A percentile compares a stretch with the other conserved stretches of the same genome.
These are phyloP conservation scores for Claviceps cyperi DNA, from an alignment of 2,329 filamentous ascomycete species.

Conservation along the genomic window DNA sequence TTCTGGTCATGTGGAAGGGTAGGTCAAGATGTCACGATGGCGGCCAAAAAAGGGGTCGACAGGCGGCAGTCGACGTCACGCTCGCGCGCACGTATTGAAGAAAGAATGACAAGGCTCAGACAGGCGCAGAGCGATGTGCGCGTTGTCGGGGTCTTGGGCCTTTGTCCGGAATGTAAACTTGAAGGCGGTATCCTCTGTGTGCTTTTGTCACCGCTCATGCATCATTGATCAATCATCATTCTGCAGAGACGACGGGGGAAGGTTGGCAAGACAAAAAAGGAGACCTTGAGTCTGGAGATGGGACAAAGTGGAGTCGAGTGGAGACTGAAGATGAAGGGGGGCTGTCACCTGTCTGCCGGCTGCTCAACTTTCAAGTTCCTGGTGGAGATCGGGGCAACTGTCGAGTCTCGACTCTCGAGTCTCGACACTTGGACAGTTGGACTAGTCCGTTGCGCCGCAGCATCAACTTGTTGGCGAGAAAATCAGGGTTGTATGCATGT, in stretches of 20 bases:
- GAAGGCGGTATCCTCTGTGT: not conserved
- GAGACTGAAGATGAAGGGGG: not conserved
- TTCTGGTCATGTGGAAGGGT: conserved; percentile 1
- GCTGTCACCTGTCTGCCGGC: not conserved
- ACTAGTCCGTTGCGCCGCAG: no score
- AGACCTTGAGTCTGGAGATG: not conserved
- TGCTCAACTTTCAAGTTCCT: not conserved
- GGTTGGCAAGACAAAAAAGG: not conserved
- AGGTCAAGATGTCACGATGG: not conserved
- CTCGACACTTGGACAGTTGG: no score
- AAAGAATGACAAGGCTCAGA: no score
- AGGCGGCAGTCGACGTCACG: no score
- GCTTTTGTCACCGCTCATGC: not conserved
- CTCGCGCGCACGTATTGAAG: no score
- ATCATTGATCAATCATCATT: not conserved
- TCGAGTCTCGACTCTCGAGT: no score
- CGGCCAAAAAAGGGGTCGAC: no score
- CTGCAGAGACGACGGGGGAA: no score
- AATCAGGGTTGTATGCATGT: not conserved
- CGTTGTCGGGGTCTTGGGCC: no score
- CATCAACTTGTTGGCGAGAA: no score
- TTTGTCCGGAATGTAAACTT: no score
- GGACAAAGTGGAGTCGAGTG: not conserved
- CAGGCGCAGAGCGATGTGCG: no score
- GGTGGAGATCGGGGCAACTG: not conserved